Evolutionary conservation across 352 stramenopile species (phyloP).

Genomic region (Peronosclerospora sorghi): DNA sequence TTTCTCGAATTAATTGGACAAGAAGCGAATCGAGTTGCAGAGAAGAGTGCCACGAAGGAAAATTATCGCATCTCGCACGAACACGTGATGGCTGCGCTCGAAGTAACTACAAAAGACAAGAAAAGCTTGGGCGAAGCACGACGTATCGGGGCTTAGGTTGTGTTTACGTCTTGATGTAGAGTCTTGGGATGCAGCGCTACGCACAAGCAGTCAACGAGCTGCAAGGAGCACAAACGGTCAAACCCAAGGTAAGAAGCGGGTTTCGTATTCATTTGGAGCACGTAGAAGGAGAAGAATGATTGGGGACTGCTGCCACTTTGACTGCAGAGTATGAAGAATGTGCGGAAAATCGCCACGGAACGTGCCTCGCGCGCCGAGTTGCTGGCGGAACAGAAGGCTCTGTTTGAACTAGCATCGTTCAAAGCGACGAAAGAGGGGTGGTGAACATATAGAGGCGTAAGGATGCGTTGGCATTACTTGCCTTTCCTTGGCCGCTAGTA

Average conservation of each 20-base stretch:
- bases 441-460: slow-evolving; percentile 8
- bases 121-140: background rate
- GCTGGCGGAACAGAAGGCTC: slow-evolving; percentile 52
- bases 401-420: slow-evolving; percentile 58
- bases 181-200: slow-evolving; percentile 27
- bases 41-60: slow-evolving; percentile 38
- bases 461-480: too few species aligned
- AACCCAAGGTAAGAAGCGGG: slow-evolving; percentile 27
- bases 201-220: slow-evolving; percentile 20
- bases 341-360: slow-evolving; percentile 25
- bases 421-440: slow-evolving; percentile 55
- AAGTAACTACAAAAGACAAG: slow-evolving; percentile 21
- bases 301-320: background rate
- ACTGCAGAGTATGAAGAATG: slow-evolving; percentile 31
- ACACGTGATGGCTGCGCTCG: slow-evolving; percentile 40
- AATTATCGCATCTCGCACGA: slow-evolving; percentile 61
- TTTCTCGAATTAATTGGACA: slow-evolving; percentile 37
- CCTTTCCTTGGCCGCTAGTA: too few species aligned
- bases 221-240: slow-evolving; percentile 16
- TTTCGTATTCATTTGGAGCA: too few species aligned
- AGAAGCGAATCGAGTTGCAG: slow-evolving; percentile 41
- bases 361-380: slow-evolving; percentile 38
- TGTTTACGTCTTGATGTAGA: slow-evolving; percentile 9
- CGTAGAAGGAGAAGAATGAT: too few species aligned
- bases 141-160: background rate